A percentile compares a stretch with the other conserved stretches of the same genome.
phyloP scores from a whole-genome alignment of 768 basidiomycete genomes.

The Lepiota subincarnata region DNA sequence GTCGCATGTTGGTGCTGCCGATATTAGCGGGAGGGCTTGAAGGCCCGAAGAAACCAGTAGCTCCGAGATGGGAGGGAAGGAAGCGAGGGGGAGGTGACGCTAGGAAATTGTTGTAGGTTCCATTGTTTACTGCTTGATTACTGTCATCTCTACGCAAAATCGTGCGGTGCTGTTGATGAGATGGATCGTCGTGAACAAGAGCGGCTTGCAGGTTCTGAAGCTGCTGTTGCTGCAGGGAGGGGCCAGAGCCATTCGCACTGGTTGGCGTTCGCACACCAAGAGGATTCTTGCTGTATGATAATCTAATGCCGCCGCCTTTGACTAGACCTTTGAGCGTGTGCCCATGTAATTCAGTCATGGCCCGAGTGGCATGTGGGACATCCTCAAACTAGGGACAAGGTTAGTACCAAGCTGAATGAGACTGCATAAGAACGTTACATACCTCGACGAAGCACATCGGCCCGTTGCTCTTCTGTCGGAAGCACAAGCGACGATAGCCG shows the following conservation, averaged over 20 bases:
- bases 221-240: slow-evolving; percentile 39
- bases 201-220: slow-evolving; percentile 23
- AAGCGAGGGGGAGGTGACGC: slow-evolving; percentile 45
- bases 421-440: slow-evolving; percentile 15
- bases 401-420: slow-evolving; percentile 50
- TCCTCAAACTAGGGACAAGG: slow-evolving; percentile 72
- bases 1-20: slow-evolving; percentile 30
- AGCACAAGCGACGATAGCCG: slow-evolving; percentile 90
- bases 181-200: slow-evolving; percentile 10
- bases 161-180: slow-evolving; percentile 17
- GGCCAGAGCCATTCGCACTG: slow-evolving; percentile 39
- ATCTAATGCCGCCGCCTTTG: slow-evolving; percentile 91
- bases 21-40: slow-evolving; percentile 13
- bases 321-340: slow-evolving; percentile 87
- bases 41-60: slow-evolving; percentile 19
- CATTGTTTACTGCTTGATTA: slow-evolving; percentile 6
- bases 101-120: slow-evolving; percentile 29
- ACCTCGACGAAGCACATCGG: slow-evolving; percentile 99
- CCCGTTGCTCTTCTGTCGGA: slow-evolving; percentile 94
- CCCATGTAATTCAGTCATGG: slow-evolving; percentile 89
- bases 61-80: slow-evolving; percentile 24
- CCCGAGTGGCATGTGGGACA: slow-evolving; percentile 75
- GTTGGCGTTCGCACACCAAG: slow-evolving; percentile 87
- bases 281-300: slow-evolving; percentile 98
- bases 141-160: slow-evolving; percentile 15